A percentile compares a stretch with the other conserved stretches of the same genome.
These are phyloP conservation scores for Melampsora americana DNA, from an alignment of 1,284 basidiomycete genomes.

Conservation along the genomic window DNA sequence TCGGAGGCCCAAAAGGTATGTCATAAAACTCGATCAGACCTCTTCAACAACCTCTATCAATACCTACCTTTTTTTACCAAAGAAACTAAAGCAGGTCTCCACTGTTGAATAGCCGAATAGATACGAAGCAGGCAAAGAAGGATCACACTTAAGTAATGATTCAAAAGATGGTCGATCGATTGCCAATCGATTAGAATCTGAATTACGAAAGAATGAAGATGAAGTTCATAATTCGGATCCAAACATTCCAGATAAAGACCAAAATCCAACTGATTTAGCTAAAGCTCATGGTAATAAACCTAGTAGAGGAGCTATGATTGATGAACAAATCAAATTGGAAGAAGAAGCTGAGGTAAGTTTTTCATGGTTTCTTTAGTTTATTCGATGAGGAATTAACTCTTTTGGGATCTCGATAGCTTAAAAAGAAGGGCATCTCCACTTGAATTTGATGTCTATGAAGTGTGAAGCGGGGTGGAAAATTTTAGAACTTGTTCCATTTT, in stretches of 20 bases:
- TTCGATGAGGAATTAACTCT: neutral
- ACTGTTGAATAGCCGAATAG: neutral
- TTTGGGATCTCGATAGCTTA: slow-evolving; percentile 1
- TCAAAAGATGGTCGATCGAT: slow-evolving; percentile 40
- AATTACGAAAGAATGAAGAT: slow-evolving; percentile 26
- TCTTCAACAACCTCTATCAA: neutral
- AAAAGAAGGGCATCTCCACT: slow-evolving; percentile 29
- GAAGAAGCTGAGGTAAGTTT: slow-evolving; percentile 45
- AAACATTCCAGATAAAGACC: slow-evolving; percentile 31
- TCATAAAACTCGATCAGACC: neutral
- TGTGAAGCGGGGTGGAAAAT: too few relatives aligned
- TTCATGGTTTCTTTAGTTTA: neutral
- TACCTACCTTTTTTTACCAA: neutral
- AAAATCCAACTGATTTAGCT: slow-evolving; percentile 30
- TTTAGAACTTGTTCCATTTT: too few relatives aligned
- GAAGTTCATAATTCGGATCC: slow-evolving; percentile 19
- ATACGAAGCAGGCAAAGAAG: slow-evolving; percentile 16
- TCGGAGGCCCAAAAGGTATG: slow-evolving; percentile 8
- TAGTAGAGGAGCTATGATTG: slow-evolving; percentile 50
- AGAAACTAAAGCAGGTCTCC: neutral
- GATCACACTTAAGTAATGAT: slow-evolving; percentile 33
- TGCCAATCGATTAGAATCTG: slow-evolving; percentile 36
- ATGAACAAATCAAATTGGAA: slow-evolving; percentile 51
- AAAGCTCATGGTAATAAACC: slow-evolving; percentile 51
- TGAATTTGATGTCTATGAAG: neutral